phyloP scores from a whole-genome alignment of 441 rosid species.

The Brassica hybrid region DNA sequence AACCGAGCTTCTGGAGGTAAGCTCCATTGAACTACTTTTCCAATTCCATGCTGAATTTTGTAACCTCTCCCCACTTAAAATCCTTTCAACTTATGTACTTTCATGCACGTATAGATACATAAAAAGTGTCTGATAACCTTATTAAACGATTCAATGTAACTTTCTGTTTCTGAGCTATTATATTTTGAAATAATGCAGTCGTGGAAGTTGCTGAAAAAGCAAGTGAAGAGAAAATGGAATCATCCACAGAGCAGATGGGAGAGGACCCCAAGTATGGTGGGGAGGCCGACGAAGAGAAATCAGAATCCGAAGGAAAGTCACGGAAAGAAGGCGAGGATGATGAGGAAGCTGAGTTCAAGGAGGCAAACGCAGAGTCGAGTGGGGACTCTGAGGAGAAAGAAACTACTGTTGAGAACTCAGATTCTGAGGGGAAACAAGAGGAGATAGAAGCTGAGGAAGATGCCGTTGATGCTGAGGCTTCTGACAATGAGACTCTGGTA shows the following conservation, averaged over 20 bases:
- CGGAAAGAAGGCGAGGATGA: conserved; percentile 45
- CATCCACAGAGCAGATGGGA: conserved; percentile 49
- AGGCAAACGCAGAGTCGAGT: conserved; percentile 48
- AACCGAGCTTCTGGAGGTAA: conserved; percentile 31
- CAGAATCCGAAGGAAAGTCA: conserved; percentile 51
- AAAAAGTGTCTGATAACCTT: neutral
- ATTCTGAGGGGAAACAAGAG: conserved; percentile 52
- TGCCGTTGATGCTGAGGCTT: conserved; percentile 56
- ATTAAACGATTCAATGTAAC: conserved; percentile 1
- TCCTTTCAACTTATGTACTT: conserved; percentile 16
- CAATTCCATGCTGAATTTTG: neutral
- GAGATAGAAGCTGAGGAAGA: conserved; percentile 41
- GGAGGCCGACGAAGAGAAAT: conserved; percentile 58
- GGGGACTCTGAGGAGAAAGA: conserved; percentile 53
- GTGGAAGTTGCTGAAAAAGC: conserved; percentile 47
- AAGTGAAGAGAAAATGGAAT: conserved; percentile 56
- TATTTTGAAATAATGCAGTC: conserved; percentile 49
- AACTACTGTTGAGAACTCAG: conserved; percentile 51
- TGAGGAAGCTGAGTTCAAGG: conserved; percentile 43
- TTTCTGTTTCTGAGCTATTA: conserved; percentile 21
- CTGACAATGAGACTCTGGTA: conserved; percentile 98
- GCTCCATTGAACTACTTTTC: conserved; percentile 20
- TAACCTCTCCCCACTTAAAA: neutral
- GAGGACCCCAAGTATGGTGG: conserved; percentile 45
- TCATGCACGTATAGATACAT: too few relatives aligned